These are phyloP conservation scores for Vanilla planifolia DNA, from an alignment of 106 monocot genomes.

Conservation along the genomic window DNA sequence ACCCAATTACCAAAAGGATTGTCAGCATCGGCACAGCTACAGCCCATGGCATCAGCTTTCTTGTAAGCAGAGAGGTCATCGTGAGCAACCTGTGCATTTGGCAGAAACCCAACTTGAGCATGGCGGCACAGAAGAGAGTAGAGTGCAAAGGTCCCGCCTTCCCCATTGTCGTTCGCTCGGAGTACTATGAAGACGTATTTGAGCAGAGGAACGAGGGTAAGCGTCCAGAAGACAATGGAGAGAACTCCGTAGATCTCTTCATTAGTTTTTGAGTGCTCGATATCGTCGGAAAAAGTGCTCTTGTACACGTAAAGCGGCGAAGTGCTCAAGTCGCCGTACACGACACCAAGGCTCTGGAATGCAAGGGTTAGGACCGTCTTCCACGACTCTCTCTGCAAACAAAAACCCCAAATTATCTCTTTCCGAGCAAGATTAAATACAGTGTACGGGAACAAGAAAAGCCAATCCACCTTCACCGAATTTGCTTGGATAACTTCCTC, in stretches of 20 bases:
- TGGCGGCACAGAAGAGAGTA: conserved; percentile 78
- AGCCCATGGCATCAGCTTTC: conserved; percentile 13
- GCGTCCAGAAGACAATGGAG: conserved; percentile 91
- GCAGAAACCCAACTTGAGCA: conserved; percentile 56
- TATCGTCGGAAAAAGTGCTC: conserved; percentile 75
- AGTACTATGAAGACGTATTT: conserved; percentile 90
- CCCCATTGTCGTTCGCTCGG: conserved; percentile 78
- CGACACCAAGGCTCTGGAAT: conserved; percentile 83
- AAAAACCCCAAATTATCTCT: not conserved
- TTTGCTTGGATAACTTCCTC: not conserved
- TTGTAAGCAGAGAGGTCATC: conserved; percentile 61
- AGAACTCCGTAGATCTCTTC: conserved; percentile 90
- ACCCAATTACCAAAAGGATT: too few relatives aligned
- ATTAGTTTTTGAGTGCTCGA: conserved; percentile 69
- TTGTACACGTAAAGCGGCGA: conserved; percentile 91
- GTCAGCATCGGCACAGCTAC: not conserved
- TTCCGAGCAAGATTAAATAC: not conserved
- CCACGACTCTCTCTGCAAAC: conserved; percentile 43
- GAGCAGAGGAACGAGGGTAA: conserved; percentile 69
- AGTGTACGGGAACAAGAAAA: not conserved
- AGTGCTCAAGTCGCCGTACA: conserved; percentile 78
- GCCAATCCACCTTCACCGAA: not conserved
- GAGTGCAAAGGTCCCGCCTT: conserved; percentile 89
- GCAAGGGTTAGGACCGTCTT: conserved; percentile 46
- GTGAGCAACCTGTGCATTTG: conserved; percentile 50